phyloP scores from a whole-genome alignment of 306 rosid species.

The Begonia masoniana region DNA sequence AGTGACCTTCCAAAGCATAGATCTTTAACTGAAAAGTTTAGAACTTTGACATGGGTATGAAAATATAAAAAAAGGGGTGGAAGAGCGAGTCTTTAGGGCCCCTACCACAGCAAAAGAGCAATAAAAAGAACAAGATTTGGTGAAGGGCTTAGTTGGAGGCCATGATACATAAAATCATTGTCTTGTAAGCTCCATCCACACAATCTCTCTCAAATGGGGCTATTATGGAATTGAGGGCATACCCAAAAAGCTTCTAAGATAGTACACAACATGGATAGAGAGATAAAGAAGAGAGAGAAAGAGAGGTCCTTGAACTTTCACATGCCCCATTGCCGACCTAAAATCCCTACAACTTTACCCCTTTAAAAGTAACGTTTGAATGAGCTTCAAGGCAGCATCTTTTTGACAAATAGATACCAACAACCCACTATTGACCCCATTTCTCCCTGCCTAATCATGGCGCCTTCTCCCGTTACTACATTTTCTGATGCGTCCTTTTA shows the following conservation, averaged over 20 bases:
- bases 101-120: too few species aligned
- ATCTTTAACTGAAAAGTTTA: too few species aligned
- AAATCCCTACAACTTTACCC: conserved; percentile 3
- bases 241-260: not conserved
- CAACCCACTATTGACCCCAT: conserved; percentile 12
- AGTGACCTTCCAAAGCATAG: too few species aligned
- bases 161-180: conserved; percentile 27
- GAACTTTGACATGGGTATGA: too few species aligned
- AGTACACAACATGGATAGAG: conserved; percentile 2
- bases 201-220: conserved; percentile 10
- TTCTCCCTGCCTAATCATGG: not conserved
- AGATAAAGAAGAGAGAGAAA: too few species aligned
- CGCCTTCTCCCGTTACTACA: not conserved
- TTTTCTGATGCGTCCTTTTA: not conserved
- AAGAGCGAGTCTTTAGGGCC: too few species aligned
- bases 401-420: conserved; percentile 20
- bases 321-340: conserved; percentile 12
- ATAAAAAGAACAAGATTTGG: not conserved
- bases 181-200: conserved; percentile 15
- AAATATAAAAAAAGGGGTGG: too few species aligned
- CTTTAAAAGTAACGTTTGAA: not conserved
- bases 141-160: conserved; percentile 30
- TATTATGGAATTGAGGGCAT: not conserved
- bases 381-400: conserved; percentile 14
- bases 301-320: conserved; percentile 7